A percentile compares a stretch with the other conserved stretches of the same genome.
phyloP scores from a whole-genome alignment of 2,329 filamentous ascomycete species.

The Colletotrichum brevisporum region DNA sequence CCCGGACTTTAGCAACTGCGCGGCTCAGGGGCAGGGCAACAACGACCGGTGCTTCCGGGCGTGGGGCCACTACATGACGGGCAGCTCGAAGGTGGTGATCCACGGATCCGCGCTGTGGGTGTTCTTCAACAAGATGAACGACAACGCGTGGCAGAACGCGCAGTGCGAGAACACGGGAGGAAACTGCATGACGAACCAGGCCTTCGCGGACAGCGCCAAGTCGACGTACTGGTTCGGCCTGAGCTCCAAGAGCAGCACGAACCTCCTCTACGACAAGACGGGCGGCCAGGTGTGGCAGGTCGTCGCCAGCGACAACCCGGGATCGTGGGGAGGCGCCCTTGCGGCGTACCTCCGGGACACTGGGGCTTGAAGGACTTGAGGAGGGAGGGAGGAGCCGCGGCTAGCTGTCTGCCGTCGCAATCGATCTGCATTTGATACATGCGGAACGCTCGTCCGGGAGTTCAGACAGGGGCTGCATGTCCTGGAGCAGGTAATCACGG shows the following conservation, averaged over 20 bases:
- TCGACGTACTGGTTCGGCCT: conserved; percentile 48
- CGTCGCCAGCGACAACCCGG: conserved; percentile 44
- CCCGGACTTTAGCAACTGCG: conserved; percentile 44
- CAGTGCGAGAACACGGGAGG: conserved; percentile 44
- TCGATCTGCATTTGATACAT: conserved; percentile 8
- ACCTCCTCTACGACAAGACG: conserved; percentile 47
- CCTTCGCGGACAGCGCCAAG: conserved; percentile 45
- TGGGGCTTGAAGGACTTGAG: conserved; percentile 1
- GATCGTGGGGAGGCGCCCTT: conserved; percentile 48
- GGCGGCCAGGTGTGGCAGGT: conserved; percentile 38
- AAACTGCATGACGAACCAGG: conserved; percentile 45
- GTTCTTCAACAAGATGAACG: conserved; percentile 52
- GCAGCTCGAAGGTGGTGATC: conserved; percentile 47
- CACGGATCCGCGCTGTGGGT: conserved; percentile 53
- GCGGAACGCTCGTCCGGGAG: conserved; percentile 8
- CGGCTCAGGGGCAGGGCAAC: conserved; percentile 31
- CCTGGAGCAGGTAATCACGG: conserved; percentile 3
- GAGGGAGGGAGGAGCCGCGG: conserved; percentile 5
- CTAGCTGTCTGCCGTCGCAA: conserved; percentile 8
- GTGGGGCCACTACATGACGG: conserved; percentile 44
- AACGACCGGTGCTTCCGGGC: conserved; percentile 48
- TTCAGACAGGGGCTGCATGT: conserved; percentile 34
- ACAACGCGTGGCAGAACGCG: conserved; percentile 43
- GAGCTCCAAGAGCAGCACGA: conserved; percentile 47
- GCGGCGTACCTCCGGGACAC: conserved; percentile 48